Percentiles rank a stretch among this genome's conserved stretches.
Conservation (phyloP, 257 asterid species). For the Gentiana dahurica region DNA sequence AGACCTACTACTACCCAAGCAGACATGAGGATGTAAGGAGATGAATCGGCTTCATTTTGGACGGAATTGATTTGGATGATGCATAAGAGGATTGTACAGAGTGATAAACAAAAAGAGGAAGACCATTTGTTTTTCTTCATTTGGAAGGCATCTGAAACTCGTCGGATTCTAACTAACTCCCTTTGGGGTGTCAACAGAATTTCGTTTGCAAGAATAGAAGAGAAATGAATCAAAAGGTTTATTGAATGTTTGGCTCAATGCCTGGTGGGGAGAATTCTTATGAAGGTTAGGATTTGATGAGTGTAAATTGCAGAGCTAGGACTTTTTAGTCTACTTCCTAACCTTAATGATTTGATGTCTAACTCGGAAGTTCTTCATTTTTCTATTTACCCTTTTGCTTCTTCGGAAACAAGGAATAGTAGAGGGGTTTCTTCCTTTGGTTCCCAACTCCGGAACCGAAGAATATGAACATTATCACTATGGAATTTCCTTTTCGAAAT, state of each 20-base stretch:
- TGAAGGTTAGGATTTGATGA: too few species aligned
- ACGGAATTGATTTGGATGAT: constrained; percentile 29
- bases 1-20: constrained; percentile 29
- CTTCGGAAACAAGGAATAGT: too few species aligned
- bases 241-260: not conserved
- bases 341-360: too few species aligned
- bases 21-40: constrained; percentile 38
- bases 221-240: not conserved
- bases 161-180: constrained; percentile 17
- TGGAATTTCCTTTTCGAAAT: too few species aligned
- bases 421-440: too few species aligned
- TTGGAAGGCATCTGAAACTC: constrained; percentile 22
- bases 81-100: constrained; percentile 42
- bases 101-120: constrained; percentile 16
- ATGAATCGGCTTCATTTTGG: constrained; percentile 27
- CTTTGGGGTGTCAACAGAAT: constrained; percentile 5
- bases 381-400: too few species aligned
- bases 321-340: too few species aligned
- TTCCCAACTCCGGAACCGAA: too few species aligned
- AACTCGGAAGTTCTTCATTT: too few species aligned
- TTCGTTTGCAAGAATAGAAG: not conserved
- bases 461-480: too few species aligned
- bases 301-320: too few species aligned
- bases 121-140: constrained; percentile 26
- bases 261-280: not conserved